These are phyloP conservation scores for Trichoderma atroviride DNA, from an alignment of 2,329 filamentous ascomycete genomes.

Conservation along the genomic window DNA sequence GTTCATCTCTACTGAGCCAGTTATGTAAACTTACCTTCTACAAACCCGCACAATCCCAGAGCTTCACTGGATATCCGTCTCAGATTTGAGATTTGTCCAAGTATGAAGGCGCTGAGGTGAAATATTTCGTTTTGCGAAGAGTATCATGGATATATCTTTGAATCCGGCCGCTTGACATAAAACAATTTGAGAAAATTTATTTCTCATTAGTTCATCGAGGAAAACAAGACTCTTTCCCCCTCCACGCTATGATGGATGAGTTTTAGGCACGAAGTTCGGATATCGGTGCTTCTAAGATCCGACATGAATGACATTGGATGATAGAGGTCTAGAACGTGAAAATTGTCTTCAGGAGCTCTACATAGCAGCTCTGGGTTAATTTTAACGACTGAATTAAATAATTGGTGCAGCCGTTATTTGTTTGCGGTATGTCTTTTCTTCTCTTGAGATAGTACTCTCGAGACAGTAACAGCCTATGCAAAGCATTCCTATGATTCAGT, in stretches of 20 bases:
- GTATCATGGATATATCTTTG: not conserved
- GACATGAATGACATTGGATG: not conserved
- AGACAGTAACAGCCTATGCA: too few species aligned
- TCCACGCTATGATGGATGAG: not conserved
- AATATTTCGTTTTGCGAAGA: not conserved
- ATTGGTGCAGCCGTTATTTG: too few species aligned
- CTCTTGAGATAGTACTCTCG: too few species aligned
- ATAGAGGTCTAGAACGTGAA: not conserved
- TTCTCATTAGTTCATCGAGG: not conserved
- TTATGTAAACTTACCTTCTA: not conserved
- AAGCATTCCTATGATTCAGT: not conserved
- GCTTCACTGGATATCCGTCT: not conserved
- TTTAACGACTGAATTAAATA: too few species aligned
- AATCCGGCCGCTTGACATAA: not conserved
- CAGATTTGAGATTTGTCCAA: not conserved
- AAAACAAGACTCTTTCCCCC: not conserved
- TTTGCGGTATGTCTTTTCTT: too few species aligned
- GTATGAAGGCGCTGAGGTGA: not conserved
- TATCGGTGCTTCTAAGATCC: conserved; percentile 12
- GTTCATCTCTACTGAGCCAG: not conserved
- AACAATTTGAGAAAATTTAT: not conserved
- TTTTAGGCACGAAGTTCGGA: not conserved
- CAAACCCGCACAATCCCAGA: not conserved
- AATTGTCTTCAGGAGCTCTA: too few species aligned
- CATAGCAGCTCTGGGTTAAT: not conserved